phyloP scores from a whole-genome alignment of 352 stramenopile species.

The Globisporangium ultimum region DNA sequence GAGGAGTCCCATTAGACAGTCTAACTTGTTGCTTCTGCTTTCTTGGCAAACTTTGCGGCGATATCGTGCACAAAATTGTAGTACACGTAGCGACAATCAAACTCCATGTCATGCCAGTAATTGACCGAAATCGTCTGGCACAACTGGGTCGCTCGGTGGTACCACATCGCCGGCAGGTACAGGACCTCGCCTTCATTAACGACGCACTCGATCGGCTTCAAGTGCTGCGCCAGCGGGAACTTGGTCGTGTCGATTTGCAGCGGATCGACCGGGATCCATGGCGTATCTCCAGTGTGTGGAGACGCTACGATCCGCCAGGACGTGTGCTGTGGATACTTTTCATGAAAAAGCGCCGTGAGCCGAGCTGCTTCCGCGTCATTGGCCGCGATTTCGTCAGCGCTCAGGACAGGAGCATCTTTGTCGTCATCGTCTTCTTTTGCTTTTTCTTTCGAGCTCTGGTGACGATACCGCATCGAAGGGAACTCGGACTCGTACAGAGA shows the following conservation, averaged over 20 bases:
- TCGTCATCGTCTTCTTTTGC: neutral
- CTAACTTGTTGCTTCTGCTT: too few species aligned
- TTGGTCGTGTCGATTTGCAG: conserved; percentile 47
- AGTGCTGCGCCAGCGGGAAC: conserved; percentile 48
- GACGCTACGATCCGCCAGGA: conserved; percentile 49
- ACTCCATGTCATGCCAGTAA: conserved; percentile 90
- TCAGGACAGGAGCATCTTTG: conserved; percentile 4
- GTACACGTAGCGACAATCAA: conserved; percentile 85
- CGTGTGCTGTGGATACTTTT: conserved; percentile 39
- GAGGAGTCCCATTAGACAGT: too few species aligned
- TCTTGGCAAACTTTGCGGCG: conserved; percentile 12
- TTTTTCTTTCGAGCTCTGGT: conserved; percentile 10
- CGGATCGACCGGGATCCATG: conserved; percentile 82
- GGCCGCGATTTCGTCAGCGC: conserved; percentile 7
- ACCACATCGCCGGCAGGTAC: conserved; percentile 83
- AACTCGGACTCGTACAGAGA: conserved; percentile 89
- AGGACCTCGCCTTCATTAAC: conserved; percentile 67
- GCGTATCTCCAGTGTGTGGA: conserved; percentile 47
- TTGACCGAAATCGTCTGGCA: conserved; percentile 81
- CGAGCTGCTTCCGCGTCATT: conserved; percentile 20
- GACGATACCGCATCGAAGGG: conserved; percentile 54
- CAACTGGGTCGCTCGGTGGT: conserved; percentile 78
- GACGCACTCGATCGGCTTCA: conserved; percentile 65
- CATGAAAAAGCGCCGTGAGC: conserved; percentile 46
- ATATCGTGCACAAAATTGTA: conserved; percentile 80